Conservation (phyloP, 257 asterid genomes). For the Linaria vulgaris region DNA sequence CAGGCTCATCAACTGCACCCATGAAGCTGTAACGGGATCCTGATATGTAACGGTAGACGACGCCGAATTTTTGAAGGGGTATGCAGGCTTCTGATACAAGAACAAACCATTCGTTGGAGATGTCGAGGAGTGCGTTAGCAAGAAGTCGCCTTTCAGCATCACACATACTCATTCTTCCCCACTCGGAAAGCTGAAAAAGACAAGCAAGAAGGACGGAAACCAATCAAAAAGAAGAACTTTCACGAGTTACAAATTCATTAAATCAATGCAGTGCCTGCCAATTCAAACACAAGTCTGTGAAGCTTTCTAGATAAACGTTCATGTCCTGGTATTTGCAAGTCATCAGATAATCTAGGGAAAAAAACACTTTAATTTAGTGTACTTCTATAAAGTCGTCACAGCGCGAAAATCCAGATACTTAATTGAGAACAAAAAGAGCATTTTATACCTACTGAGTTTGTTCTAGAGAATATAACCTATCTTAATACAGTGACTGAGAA, state of each 20-base stretch:
- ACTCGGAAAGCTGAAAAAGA: slow-evolving; percentile 39
- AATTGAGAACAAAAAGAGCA: neutral
- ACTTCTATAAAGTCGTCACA: neutral
- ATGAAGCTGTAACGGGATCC: slow-evolving; percentile 54
- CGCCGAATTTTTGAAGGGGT: slow-evolving; percentile 49
- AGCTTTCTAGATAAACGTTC: too few species aligned
- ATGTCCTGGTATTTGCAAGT: neutral
- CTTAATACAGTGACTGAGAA: neutral
- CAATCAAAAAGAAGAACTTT: too few species aligned
- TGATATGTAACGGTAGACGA: slow-evolving; percentile 42
- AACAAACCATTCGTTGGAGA: slow-evolving; percentile 70
- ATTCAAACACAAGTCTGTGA: too few species aligned
- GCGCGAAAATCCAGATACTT: neutral
- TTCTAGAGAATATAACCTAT: slow-evolving; percentile 6
- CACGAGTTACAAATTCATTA: slow-evolving; percentile 2
- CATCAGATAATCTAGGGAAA: neutral
- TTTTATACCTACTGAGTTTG: neutral
- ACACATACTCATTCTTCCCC: slow-evolving; percentile 85
- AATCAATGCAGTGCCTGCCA: too few species aligned
- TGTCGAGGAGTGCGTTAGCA: slow-evolving; percentile 77
- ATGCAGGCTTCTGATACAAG: slow-evolving; percentile 74
- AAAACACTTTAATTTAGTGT: neutral
- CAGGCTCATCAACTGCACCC: slow-evolving; percentile 46
- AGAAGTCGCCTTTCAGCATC: slow-evolving; percentile 82
- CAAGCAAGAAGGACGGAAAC: slow-evolving; percentile 2